phyloP scores from a whole-genome alignment of 1,284 basidiomycete genomes.

The Naganishia liquefaciens region DNA sequence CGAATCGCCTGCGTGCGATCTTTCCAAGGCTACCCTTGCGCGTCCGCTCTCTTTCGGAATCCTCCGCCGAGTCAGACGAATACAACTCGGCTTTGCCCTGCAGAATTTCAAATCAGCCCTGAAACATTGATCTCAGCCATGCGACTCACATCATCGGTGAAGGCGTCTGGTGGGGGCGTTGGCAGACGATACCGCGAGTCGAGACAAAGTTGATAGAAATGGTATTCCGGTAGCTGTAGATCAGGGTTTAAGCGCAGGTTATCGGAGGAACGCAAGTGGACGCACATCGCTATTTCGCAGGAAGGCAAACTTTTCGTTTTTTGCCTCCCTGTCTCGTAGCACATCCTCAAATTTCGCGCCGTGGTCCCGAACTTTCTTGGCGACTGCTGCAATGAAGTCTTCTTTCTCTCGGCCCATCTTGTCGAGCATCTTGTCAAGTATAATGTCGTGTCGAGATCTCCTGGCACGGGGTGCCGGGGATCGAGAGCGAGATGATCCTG shows the following conservation, averaged over 20 bases:
- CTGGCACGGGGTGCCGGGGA: slow-evolving; percentile 57
- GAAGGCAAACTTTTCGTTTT: slow-evolving; percentile 81
- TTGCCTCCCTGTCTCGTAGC: slow-evolving; percentile 71
- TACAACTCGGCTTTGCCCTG: slow-evolving; percentile 89
- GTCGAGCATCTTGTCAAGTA: slow-evolving; percentile 46
- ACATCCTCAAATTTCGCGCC: slow-evolving; percentile 74
- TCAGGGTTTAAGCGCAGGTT: slow-evolving; percentile 23
- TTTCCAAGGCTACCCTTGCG: slow-evolving; percentile 72
- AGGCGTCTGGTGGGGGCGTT: slow-evolving; percentile 62
- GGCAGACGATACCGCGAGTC: slow-evolving; percentile 63
- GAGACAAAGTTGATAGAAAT: slow-evolving; percentile 74
- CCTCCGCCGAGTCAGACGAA: slow-evolving; percentile 92
- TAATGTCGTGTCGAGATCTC: slow-evolving; percentile 23
- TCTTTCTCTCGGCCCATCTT: slow-evolving; percentile 72
- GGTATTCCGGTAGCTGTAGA: slow-evolving; percentile 72
- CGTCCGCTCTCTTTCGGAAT: slow-evolving; percentile 78
- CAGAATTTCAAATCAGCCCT: background rate
- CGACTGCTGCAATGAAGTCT: slow-evolving; percentile 79
- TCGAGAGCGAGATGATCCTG: slow-evolving; percentile 48
- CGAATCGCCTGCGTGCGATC: slow-evolving; percentile 76
- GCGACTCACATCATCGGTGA: slow-evolving; percentile 75
- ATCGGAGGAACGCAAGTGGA: slow-evolving; percentile 15
- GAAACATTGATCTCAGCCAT: background rate
- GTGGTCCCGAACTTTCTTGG: slow-evolving; percentile 77
- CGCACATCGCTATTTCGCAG: slow-evolving; percentile 68